Percentiles rank a stretch among this genome's conserved stretches.
phyloP scores from a whole-genome alignment of 495 filamentous ascomycete species.

The Penicillium riverlandense region DNA sequence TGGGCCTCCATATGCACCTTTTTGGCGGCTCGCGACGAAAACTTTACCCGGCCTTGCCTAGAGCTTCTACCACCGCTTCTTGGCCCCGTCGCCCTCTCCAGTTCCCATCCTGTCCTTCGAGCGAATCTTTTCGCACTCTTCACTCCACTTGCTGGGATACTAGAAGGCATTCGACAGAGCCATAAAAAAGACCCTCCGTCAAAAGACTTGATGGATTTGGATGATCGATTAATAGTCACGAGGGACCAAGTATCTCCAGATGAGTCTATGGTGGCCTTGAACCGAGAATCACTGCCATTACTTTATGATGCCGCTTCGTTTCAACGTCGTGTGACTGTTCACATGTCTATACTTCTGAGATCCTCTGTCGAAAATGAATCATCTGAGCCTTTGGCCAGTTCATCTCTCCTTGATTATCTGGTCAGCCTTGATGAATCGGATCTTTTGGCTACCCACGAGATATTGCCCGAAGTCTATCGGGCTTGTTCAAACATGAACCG shows the following conservation, averaged over 20 bases:
- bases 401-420: slow-evolving; percentile 51
- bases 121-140: slow-evolving; percentile 18
- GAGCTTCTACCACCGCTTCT: slow-evolving; percentile 27
- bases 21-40: slow-evolving; percentile 17
- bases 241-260: slow-evolving; percentile 28
- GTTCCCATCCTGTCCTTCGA: slow-evolving; percentile 7
- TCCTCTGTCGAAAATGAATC: slow-evolving; percentile 22
- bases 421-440: slow-evolving; percentile 50
- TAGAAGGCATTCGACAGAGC: slow-evolving; percentile 35
- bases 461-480: slow-evolving; percentile 41
- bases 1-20: slow-evolving; percentile 33
- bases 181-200: slow-evolving; percentile 12
- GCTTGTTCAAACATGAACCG: slow-evolving; percentile 21
- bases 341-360: slow-evolving; percentile 24
- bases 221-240: slow-evolving; percentile 59
- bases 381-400: slow-evolving; percentile 25
- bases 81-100: slow-evolving; percentile 10
- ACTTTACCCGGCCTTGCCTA: slow-evolving; percentile 26
- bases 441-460: slow-evolving; percentile 45
- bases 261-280: slow-evolving; percentile 20
- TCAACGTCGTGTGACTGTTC: slow-evolving; percentile 30
- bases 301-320: slow-evolving; percentile 25
- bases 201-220: slow-evolving; percentile 66
- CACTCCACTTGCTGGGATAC: slow-evolving; percentile 22
- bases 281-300: slow-evolving; percentile 20